Percentiles rank a stretch among this genome's conserved stretches.
Evolutionary conservation across 2,329 filamentous ascomycete genomes (phyloP).

Genomic region (Paecilomyces variotii): DNA sequence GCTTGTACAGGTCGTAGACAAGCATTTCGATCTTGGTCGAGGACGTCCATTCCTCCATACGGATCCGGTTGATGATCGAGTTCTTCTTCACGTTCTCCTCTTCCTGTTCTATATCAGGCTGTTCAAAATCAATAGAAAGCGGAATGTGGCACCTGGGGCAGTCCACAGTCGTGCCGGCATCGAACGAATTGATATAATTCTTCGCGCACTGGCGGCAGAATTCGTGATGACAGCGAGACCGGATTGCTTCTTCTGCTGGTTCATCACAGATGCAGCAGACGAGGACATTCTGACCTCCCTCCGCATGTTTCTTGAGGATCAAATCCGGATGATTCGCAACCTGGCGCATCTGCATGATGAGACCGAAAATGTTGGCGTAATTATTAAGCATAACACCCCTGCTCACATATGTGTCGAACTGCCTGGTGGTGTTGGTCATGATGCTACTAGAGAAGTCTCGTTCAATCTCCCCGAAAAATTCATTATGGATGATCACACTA

Average conservation of each 20-base stretch:
- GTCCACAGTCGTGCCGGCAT: conserved; percentile 48
- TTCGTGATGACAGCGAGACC: conserved; percentile 86
- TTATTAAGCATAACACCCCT: conserved; percentile 93
- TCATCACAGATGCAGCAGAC: conserved; percentile 96
- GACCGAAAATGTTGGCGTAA: conserved; percentile 96
- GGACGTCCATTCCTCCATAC: conserved; percentile 98
- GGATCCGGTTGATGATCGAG: conserved; percentile 96
- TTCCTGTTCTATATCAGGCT: conserved; percentile 91
- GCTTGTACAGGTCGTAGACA: conserved; percentile 84
- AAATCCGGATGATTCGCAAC: conserved; percentile 94
- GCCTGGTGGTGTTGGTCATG: conserved; percentile 81
- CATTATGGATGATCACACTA: conserved; percentile 72
- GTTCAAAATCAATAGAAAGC: conserved; percentile 84
- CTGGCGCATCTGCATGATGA: conserved; percentile 99
- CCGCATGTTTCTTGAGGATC: conserved; percentile 77
- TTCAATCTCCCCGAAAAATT: conserved; percentile 95
- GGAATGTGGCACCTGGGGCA: conserved; percentile 90
- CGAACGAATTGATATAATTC: conserved; percentile 71
- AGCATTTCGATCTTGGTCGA: conserved; percentile 97
- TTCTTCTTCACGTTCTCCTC: conserved; percentile 81
- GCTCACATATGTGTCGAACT: conserved; percentile 93
- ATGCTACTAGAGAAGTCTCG: conserved; percentile 92
- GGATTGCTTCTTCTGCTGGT: conserved; percentile 87
- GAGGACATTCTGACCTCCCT: conserved; percentile 81
- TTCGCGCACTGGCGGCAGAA: conserved; percentile 78